Evolutionary conservation across 2,329 filamentous ascomycete species (phyloP), one percentile per base, ranked within the genome.

Genomic region (Ophiostoma quercus): DNA sequence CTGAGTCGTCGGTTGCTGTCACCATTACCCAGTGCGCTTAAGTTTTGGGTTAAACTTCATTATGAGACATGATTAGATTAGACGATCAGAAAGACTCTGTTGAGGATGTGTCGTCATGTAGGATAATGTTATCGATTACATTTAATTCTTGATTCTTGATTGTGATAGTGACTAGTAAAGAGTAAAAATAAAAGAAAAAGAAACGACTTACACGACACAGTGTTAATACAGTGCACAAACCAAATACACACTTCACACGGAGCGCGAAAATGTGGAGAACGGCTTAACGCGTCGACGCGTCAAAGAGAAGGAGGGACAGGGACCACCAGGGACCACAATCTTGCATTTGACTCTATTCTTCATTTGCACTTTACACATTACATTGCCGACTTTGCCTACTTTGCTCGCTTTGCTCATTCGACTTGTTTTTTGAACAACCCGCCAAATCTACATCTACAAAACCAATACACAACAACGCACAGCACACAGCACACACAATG

Each of bases 401-500:
- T 43, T 16, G 12, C 41, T 16, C 16, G 34, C 34, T 8, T 34
- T 34, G 34, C 34, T 34, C 34, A 34, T 34, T 34, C 34, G 5
- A 34, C 34, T 32, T 62, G 32, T 25, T 22, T 22, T 8, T 19
- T n/a, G 7, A 19, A 22, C 16, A 25, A 22, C n/a, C 7, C 9
- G n/a, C 25, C 51, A 57, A 57, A 29, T 34, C 57, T 47, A 8
- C 37, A 22, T 37, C 51, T 19, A n/a, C 19, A 57, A 57, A 22
- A 9, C 19, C 39, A 39, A 25, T 14, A 32, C 22, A 67, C 12
- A 6, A 8, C 19, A 14, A 9, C 29, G 9, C n/a, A 54, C 19
- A 7, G 22, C 47, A 14, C n/a, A 54, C 19, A 7, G 22, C 47
- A 25, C 3, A 16, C 34, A 73, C 57, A 65, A 85, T 85, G 82